Evolutionary conservation across 352 stramenopile genomes (phyloP), one percentile per base, ranked within the genome.

Genomic region (Globisporangium middletonii): DNA sequence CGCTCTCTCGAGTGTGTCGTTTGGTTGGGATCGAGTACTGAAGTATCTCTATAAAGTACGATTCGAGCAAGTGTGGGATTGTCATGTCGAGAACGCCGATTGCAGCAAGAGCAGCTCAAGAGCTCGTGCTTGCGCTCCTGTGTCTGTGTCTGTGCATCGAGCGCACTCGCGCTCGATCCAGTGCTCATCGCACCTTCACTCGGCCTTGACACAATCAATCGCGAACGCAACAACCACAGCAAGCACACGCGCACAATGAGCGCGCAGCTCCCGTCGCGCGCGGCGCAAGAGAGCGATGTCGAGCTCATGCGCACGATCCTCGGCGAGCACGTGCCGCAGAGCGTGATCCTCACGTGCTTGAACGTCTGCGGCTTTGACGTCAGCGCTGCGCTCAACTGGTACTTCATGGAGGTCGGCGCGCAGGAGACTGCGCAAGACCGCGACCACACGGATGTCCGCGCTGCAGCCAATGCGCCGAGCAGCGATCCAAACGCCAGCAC

Each of bases 251-350:
- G 19, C 16, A 26, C 42, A 38, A 62, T 30, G 42, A 35, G 26
- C 60, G 52, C 60, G 7, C 42, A 12, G 35, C 1, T 45, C 13
- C 52, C 52, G 41, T 57, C 52, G 23, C 43, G 48, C 38, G 52
- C 58, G 38, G 63, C 72, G 37, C 72, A 75, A 59, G 78, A 79
- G 59, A 82, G 67, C 64, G 85, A 95, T 55, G 64, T 95, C 50
- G 85, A 95, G 47, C 72, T 95, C 52, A 95, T 95, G 79, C 85
- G 83, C 56, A 93, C 83, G 55, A 95, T 95, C 57, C 71, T 95
- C 27, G 85, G 85, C 38, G 85, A 95, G 57, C 77, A 93, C 55
- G 85, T 95, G 55, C 83, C 85, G 26, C 81, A 91, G 62, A 89
- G 74, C 59, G 81, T 93, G 48, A 91, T 95, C 60, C 70, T 95